phyloP scores from a whole-genome alignment of 805 yeast genomes.

The Starmerella ratchasimensis region DNA sequence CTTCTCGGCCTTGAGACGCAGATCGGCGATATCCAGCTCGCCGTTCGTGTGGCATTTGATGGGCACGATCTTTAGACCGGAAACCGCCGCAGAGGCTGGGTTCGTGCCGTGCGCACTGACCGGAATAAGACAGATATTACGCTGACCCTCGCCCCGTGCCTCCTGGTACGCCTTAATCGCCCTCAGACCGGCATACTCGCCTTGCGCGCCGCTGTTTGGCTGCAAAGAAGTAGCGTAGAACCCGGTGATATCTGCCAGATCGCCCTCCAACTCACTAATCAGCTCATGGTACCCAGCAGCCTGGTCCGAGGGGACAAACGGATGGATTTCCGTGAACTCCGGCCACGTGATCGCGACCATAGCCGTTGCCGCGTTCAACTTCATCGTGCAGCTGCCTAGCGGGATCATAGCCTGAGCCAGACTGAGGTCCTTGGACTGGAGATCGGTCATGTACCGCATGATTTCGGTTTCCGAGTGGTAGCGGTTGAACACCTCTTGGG shows the following conservation, averaged over 20 bases:
- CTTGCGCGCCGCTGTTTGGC: conserved; percentile 98
- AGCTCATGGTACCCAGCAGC: conserved; percentile 75
- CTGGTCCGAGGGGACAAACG: conserved; percentile 82
- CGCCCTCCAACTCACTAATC: conserved; percentile 62
- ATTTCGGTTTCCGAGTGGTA: conserved; percentile 92
- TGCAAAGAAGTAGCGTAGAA: conserved; percentile 79
- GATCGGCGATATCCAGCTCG: conserved; percentile 67
- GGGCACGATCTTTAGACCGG: conserved; percentile 85
- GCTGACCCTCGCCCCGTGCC: conserved; percentile 50
- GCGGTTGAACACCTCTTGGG: conserved; percentile 66
- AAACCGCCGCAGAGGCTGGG: conserved; percentile 97
- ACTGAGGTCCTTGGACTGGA: conserved; percentile 81
- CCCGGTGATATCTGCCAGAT: conserved; percentile 84
- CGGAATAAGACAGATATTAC: conserved; percentile 87
- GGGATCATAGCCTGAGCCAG: conserved; percentile 96
- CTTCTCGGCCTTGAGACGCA: conserved; percentile 56
- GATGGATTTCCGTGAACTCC: conserved; percentile 77
- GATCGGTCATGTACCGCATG: conserved; percentile 73
- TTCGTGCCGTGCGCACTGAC: conserved; percentile 97
- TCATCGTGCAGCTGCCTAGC: conserved; percentile 96
- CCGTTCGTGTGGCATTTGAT: conserved; percentile 80
- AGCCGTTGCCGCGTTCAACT: conserved; percentile 85
- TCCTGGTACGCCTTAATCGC: conserved; percentile 69
- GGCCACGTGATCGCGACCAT: conserved; percentile 95
- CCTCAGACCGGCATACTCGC: conserved; percentile 89